phyloP scores from a whole-genome alignment of 768 basidiomycete genomes.

The Crassisporium funariophilum region DNA sequence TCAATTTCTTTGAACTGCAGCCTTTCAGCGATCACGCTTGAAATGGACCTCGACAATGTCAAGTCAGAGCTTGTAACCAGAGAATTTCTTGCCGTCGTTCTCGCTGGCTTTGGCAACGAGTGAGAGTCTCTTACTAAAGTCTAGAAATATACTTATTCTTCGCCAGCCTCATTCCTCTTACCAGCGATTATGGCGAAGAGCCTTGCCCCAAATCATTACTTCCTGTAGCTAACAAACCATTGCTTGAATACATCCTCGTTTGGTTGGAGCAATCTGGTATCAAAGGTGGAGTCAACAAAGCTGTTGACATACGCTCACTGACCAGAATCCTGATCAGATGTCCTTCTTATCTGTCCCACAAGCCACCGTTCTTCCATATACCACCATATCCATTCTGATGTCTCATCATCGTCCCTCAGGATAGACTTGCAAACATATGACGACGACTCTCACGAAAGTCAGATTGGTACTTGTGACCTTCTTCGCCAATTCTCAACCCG shows the following conservation, averaged over 20 bases:
- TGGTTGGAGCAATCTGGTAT: constrained; percentile 92
- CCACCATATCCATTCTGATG: constrained; percentile 82
- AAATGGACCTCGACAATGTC: constrained; percentile 68
- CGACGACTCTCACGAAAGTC: constrained; percentile 69
- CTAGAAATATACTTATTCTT: constrained; percentile 9
- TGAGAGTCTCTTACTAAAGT: constrained; percentile 40
- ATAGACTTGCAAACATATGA: constrained; percentile 84
- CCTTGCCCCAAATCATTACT: constrained; percentile 86
- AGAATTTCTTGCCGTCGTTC: constrained; percentile 87
- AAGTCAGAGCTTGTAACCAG: constrained; percentile 53
- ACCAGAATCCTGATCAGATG: constrained; percentile 51
- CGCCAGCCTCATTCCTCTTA: constrained; percentile 70
- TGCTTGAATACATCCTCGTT: constrained; percentile 78
- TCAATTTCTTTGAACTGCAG: neutral
- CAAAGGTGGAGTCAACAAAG: too few relatives aligned
- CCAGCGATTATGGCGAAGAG: constrained; percentile 76
- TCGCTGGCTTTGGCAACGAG: constrained; percentile 94
- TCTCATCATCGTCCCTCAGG: constrained; percentile 63
- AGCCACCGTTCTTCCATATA: constrained; percentile 75
- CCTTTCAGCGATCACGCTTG: too few relatives aligned
- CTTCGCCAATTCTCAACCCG: constrained; percentile 75
- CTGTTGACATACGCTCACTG: too few relatives aligned
- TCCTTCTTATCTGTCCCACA: constrained; percentile 83
- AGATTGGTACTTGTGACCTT: constrained; percentile 72
- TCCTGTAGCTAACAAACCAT: constrained; percentile 84